Evolutionary conservation across 495 filamentous ascomycete genomes (phyloP), one percentile per base, ranked within the genome.

Genomic region (Patellaria atrata): DNA sequence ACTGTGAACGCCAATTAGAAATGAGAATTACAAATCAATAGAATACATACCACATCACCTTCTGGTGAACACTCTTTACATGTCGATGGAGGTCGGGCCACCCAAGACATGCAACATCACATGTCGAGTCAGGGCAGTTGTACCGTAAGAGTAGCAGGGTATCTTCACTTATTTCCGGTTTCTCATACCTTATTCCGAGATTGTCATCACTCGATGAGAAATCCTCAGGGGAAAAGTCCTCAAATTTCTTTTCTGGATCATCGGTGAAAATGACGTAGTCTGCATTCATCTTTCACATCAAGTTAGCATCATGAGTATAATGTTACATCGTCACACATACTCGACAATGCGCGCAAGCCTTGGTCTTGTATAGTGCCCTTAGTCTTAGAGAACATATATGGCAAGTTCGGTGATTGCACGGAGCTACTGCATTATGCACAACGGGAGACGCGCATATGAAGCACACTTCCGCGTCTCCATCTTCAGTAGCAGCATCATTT

Each of bases 71-170:
- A 24, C 48, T 63, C 44, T 74, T 79, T 22, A 94, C 86, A 64
- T 99, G 89, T 30, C 79, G 71, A 56, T 99, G 85, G 39, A 99
- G 60, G 50, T 94, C 83, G 9, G 79, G 82, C 89, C 89, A 99
- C 22, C 76, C 80, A 43, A 85, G 61, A 51, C 87, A 94, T 16
- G 86, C 85, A 40, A 82, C 77, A 62, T 91, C 84, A 53, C 89
- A 99, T 33, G 64, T 65, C 6, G 55, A 51, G 33, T 91, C 85
- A 0, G 89, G 89, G 44, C 89, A 99, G 53, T 99, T 99, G 59
- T 92, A 99, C 13, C 77, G 74, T n/a, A 99, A 63, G 27, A 99
- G 57, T 23, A 94, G 56, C 1, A 81, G 63, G 0, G 82, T 93
- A 48, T 99, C 91, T 41, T 81, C 80, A 35, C 78, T 77, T 30